Conservation (phyloP, 2,329 filamentous ascomycete species). For the Mollisia scopiformis region DNA sequence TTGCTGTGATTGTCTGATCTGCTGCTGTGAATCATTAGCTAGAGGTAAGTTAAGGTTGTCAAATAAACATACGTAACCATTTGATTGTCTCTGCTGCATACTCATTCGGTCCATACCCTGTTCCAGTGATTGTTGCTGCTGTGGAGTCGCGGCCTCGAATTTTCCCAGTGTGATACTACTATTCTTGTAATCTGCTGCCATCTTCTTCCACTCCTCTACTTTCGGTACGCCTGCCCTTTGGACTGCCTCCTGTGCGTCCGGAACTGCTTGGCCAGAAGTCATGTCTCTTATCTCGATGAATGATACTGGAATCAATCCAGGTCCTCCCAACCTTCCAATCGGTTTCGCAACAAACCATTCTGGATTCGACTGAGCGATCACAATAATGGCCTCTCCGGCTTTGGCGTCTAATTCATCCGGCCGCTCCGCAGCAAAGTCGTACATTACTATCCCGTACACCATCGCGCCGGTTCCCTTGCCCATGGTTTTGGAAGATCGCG, state of each 20-base stretch:
- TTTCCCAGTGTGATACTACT: conserved; percentile 96
- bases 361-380: conserved; percentile 96
- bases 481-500: conserved; percentile 42
- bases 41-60: conserved; percentile 1
- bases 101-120: conserved; percentile 81
- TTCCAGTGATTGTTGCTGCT: conserved; percentile 59
- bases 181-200: conserved; percentile 99
- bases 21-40: conserved; percentile 14
- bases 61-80: conserved; percentile 48
- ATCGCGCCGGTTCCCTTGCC: conserved; percentile 76
- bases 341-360: conserved; percentile 99
- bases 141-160: conserved; percentile 64
- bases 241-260: conserved; percentile 83
- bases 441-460: conserved; percentile 96
- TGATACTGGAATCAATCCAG: conserved; percentile 92
- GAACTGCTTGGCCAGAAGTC: conserved; percentile 79
- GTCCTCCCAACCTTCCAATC: conserved; percentile 94
- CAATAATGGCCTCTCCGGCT: conserved; percentile 94
- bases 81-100: conserved; percentile 60
- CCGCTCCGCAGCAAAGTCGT: conserved; percentile 92
- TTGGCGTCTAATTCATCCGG: conserved; percentile 97
- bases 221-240: conserved; percentile 86
- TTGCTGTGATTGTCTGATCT: conserved; percentile 32
- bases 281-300: conserved; percentile 97
- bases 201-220: conserved; percentile 99